Evolutionary conservation across 108 stramenopile genomes (phyloP).

Genomic region (Mayamaea pseudoterrestris): DNA sequence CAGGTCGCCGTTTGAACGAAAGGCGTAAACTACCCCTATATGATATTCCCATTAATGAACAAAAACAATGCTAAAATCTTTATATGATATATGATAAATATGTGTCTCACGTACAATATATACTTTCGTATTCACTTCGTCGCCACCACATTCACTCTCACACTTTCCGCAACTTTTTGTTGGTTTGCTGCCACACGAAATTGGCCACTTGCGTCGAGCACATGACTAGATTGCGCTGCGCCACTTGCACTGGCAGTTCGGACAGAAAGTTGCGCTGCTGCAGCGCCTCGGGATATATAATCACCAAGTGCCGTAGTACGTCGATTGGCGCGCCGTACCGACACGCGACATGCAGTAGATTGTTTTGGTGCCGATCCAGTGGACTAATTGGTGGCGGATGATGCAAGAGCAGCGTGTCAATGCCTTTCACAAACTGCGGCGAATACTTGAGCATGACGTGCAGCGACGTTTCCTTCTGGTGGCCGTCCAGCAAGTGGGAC

Average conservation of each 20-base stretch:
- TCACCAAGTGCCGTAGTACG: slow-evolving; percentile 17
- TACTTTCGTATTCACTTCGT: no score
- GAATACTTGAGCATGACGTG: not conserved
- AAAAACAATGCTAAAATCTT: no score
- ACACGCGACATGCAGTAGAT: slow-evolving; percentile 59
- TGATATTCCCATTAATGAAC: no score
- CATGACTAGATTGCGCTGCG: no score
- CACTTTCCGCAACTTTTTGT: no score
- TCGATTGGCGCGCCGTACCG: slow-evolving; percentile 53
- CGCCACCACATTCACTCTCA: no score
- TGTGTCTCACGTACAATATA: no score
- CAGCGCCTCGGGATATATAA: slow-evolving; percentile 1
- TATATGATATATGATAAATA: no score
- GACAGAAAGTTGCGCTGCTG: not conserved
- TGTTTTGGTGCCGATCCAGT: slow-evolving; percentile 6
- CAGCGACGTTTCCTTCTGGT: not conserved
- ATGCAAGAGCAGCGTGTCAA: not conserved
- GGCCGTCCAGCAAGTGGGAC: not conserved
- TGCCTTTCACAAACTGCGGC: not conserved
- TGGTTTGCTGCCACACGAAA: no score
- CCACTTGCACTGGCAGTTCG: not conserved
- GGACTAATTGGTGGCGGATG: not conserved
- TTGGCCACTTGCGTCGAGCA: no score
- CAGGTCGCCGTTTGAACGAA: no score
- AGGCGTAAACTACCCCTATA: no score